phyloP scores from a whole-genome alignment of 2,329 filamentous ascomycete genomes.

The Cladosporium austrohemisphaericum region DNA sequence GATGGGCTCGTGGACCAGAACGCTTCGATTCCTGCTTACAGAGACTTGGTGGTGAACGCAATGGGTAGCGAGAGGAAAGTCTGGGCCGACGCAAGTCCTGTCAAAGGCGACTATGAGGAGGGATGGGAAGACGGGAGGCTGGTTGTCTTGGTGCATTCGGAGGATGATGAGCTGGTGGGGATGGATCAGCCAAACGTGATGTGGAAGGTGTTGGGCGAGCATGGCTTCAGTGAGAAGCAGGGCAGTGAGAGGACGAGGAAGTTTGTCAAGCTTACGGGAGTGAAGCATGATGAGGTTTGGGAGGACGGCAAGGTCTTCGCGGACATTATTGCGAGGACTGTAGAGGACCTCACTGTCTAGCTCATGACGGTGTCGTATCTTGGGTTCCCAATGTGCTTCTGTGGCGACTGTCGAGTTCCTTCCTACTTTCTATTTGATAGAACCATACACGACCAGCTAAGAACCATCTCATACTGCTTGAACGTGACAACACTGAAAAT shows the following conservation, averaged over 20 bases:
- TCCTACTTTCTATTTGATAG: too few species aligned
- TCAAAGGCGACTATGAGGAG: conserved; percentile 41
- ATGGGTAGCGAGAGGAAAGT: conserved; percentile 52
- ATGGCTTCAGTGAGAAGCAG: conserved; percentile 37
- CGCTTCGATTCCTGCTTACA: conserved; percentile 51
- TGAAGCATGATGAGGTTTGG: conserved; percentile 62
- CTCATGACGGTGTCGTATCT: background rate
- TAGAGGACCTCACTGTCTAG: conserved; percentile 19
- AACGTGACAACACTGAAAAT: too few species aligned
- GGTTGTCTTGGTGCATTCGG: conserved; percentile 45
- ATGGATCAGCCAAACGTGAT: conserved; percentile 58
- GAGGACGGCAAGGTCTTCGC: conserved; percentile 56
- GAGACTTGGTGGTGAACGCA: conserved; percentile 55
- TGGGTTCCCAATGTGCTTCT: background rate
- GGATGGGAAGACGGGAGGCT: conserved; percentile 39
- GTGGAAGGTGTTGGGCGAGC: conserved; percentile 45
- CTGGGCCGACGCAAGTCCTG: conserved; percentile 58
- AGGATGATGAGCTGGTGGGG: conserved; percentile 48
- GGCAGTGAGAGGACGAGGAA: conserved; percentile 33
- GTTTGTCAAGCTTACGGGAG: conserved; percentile 49
- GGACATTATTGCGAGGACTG: conserved; percentile 31
- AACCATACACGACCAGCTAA: too few species aligned
- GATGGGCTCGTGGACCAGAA: conserved; percentile 46
- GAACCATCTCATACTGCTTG: too few species aligned
- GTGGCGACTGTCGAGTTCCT: too few species aligned